Base-by-base conservation (phyloP, 208 protist genomes). In the Trichomonas vaginalis region DNA sequence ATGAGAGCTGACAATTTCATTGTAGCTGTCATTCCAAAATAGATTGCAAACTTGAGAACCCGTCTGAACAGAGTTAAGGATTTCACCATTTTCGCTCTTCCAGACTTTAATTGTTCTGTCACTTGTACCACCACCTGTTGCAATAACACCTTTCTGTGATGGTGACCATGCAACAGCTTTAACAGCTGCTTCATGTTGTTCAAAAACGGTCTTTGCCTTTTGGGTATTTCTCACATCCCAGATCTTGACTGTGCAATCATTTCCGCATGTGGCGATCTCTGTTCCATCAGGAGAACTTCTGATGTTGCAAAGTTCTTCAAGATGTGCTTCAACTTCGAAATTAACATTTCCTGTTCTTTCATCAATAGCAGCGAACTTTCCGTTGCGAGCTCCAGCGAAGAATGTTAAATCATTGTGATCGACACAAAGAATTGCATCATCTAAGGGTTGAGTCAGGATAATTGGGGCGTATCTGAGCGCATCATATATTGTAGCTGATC, bases 1-100 rank as follows among this genome's bases (percentile, higher is more conserved):
- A 48, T 90, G 82, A 35, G 82, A 48, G 12, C 40, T 48, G 0
- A 90, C 35, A 48, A 90, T 90, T 48, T 90, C 82, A 32, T 90
- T 48, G 42, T 90, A 90, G 17, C 42, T 40, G 0, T 27, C 35
- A 90, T 37, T 90, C 82, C 82, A 90, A n/a, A 48, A 90, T n/a
- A 90, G 23, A n/a, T 90, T 90, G 23, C 82, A 90, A 46, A 90
- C 82, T 48, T 90, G 82, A 23, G 82, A 90, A 35, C 82, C 82
- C 12, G 82, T 90, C 8, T 90, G 9, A n/a, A 90, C 23, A 46
- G 10, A 48, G 35, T 90, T 90, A 21, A 90, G 46, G 21, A 37
- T 48, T 48, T 90, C 82, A 90, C 82, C 82, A 45, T 35, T 90
- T 1, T 90, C 12, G 42, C 27, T 35, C 14, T 90, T 90, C 82